Evolutionary conservation across 2,329 filamentous ascomycete species (phyloP), one percentile per base, ranked within the genome.

Genomic region (Botrytis porri): DNA sequence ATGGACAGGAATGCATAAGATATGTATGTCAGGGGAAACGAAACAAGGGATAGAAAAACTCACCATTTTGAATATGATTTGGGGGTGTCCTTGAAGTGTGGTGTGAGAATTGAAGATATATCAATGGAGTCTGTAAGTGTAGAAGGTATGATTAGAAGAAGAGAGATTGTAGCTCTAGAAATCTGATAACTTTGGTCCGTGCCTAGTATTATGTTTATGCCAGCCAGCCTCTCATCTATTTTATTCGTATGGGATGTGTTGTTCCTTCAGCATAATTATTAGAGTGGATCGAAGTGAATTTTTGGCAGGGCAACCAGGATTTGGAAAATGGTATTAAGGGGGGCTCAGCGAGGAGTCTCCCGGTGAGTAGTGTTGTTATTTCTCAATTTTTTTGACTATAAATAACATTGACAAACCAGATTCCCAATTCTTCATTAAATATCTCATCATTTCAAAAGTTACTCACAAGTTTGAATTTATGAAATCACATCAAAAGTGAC

Each of bases 11-110:
- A 51, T 39, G 22, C 35, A 65, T 35, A 16, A 18, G 14, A 8
- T 18, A 41, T n/a, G 62, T n/a, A 35, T 65, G 43, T 22, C 43
- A 45, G n/a, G 22, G 48, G 37, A 43, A 16, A 14, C 14, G 51
- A 18, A 54, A 45, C 59, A 69, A 54, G 66, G 66, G 66, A 59
- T 59, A 12, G n/a, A 12, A n/a, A 39, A 35, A 69, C 66, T 43
- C 32, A 60, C 66, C 66, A 69, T 69, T 43, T 18, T 69, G 64
- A 67, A 22, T 54, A 22, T 54, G 45, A 22, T 41, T 54, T 43
- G 22, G 1, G 6, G 35, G 16, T 22, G 41, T 67, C 4, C 9
- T 10, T 41, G 2, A 48, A 29, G 39, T 54, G 61, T 39, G 51
- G 45, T 29, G 41, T n/a, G 64, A 54, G 39, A 20, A 39, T 54